These are phyloP conservation scores for Lenwebbia sp. DNA, from an alignment of 345 rosid genomes.

Conservation along the genomic window DNA sequence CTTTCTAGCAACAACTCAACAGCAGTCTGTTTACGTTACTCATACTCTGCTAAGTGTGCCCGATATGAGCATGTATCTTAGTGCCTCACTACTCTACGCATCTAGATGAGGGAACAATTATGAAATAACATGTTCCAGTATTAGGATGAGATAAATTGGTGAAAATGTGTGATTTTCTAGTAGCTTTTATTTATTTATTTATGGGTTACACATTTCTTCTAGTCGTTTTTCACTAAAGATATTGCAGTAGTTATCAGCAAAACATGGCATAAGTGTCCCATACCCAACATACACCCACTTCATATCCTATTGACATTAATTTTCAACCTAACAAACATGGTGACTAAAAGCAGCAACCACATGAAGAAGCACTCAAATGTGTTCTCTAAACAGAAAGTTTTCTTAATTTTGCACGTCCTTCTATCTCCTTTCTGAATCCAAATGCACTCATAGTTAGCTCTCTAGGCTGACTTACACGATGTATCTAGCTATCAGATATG, in stretches of 20 bases:
- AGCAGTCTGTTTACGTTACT: background rate
- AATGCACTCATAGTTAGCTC: background rate
- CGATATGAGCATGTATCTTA: background rate
- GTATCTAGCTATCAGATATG: background rate
- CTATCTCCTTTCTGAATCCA: background rate
- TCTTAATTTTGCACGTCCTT: background rate
- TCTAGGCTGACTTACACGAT: background rate
- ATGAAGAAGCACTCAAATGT: background rate
- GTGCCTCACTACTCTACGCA: background rate
- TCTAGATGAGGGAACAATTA: background rate
- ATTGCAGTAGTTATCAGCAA: background rate
- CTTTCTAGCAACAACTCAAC: background rate
- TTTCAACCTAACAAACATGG: background rate
- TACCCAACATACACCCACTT: background rate
- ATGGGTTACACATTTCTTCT: background rate
- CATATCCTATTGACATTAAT: background rate
- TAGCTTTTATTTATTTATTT: background rate
- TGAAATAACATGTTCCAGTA: background rate
- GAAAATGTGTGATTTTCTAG: background rate
- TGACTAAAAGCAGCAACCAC: background rate
- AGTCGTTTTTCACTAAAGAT: background rate
- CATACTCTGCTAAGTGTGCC: background rate
- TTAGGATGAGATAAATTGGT: background rate
- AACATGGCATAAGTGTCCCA: background rate
- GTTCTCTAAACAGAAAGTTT: background rate